phyloP scores from a whole-genome alignment of 805 yeast genomes.

The Candida adriatica region DNA sequence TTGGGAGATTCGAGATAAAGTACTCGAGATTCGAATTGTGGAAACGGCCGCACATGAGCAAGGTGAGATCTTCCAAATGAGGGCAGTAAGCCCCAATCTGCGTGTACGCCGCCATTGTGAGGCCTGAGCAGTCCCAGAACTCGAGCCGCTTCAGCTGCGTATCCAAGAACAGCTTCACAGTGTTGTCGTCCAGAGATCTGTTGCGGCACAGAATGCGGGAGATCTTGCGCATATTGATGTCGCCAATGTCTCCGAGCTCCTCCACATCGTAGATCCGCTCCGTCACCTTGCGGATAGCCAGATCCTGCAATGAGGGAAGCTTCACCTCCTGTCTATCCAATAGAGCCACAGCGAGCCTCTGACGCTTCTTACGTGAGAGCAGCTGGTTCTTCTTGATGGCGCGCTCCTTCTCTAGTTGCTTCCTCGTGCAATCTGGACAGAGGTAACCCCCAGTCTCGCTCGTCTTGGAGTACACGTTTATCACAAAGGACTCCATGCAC shows the following conservation, averaged over 20 bases:
- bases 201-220: conserved; percentile 75
- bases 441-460: conserved; percentile 53
- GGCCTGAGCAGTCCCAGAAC: conserved; percentile 89
- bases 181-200: conserved; percentile 66
- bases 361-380: conserved; percentile 65
- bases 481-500: conserved; percentile 51
- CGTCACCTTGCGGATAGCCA: conserved; percentile 66
- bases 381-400: conserved; percentile 44
- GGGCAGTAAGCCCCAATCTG: conserved; percentile 79
- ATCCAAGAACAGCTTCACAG: conserved; percentile 67
- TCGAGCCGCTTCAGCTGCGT: conserved; percentile 51
- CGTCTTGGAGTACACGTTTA: conserved; percentile 60
- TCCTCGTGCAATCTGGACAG: conserved; percentile 55
- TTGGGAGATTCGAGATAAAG: conserved; percentile 48
- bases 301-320: conserved; percentile 71
- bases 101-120: conserved; percentile 57
- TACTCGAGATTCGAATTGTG: conserved; percentile 70
- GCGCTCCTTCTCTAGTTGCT: conserved; percentile 34
- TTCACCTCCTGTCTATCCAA: conserved; percentile 60
- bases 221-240: conserved; percentile 60
- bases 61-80: conserved; percentile 50
- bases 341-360: conserved; percentile 77
- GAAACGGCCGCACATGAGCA: conserved; percentile 91
- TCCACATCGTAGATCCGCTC: conserved; percentile 68
- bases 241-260: conserved; percentile 81